phyloP scores from a whole-genome alignment of 768 basidiomycete species.

The Brasilioporus rufonigricans region DNA sequence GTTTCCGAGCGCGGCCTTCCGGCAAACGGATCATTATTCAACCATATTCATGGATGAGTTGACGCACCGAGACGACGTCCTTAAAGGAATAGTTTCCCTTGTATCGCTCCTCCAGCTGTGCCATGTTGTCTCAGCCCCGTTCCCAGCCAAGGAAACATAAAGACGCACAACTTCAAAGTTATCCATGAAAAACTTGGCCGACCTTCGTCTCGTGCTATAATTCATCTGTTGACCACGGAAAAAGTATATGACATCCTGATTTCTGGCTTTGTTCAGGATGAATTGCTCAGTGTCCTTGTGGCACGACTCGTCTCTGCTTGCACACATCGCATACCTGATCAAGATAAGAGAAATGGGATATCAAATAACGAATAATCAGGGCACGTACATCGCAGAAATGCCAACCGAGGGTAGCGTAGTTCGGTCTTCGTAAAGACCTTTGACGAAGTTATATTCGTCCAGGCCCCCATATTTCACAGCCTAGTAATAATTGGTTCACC shows the following conservation, averaged over 20 bases:
- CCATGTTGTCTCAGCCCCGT: neutral
- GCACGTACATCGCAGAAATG: slow-evolving; percentile 63
- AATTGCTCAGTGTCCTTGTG: slow-evolving; percentile 61
- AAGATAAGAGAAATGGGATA: neutral
- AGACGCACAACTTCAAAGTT: slow-evolving; percentile 61
- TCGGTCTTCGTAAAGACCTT: slow-evolving; percentile 66
- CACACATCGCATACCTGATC: slow-evolving; percentile 61
- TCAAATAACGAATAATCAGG: neutral
- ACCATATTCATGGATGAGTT: neutral
- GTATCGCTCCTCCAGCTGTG: slow-evolving; percentile 64
- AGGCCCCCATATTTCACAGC: slow-evolving; percentile 73
- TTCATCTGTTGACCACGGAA: slow-evolving; percentile 60
- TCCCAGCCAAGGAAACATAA: neutral
- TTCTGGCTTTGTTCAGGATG: slow-evolving; percentile 51
- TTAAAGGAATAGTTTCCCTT: slow-evolving; percentile 65
- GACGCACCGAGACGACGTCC: slow-evolving; percentile 49
- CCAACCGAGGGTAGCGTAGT: slow-evolving; percentile 67
- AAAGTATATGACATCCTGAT: slow-evolving; percentile 65
- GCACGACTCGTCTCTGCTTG: slow-evolving; percentile 53
- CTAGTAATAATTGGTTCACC: slow-evolving; percentile 31
- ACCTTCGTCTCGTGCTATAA: slow-evolving; percentile 46
- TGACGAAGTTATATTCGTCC: slow-evolving; percentile 70
- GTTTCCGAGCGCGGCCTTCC: slow-evolving; percentile 37
- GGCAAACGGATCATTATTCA: slow-evolving; percentile 8
- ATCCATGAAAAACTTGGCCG: slow-evolving; percentile 63